These are phyloP conservation scores for Musa itinerans DNA, from an alignment of 176 grass and related monocot species.

Conservation along the genomic window DNA sequence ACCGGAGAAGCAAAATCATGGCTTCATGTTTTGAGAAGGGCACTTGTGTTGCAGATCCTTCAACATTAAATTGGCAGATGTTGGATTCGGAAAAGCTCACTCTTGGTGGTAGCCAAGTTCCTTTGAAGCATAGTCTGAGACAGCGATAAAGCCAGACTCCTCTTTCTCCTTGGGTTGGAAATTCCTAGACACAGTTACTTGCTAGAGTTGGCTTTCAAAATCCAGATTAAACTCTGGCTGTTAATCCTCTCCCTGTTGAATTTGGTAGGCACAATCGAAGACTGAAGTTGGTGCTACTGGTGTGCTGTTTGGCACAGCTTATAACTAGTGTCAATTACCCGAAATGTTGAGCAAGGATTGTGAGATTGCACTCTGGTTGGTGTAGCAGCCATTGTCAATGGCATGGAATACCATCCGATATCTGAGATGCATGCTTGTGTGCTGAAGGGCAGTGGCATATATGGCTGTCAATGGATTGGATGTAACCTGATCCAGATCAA, in stretches of 20 bases:
- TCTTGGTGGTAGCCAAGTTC: slow-evolving; percentile 33
- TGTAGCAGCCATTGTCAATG: too few relatives aligned
- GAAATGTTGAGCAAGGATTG: too few relatives aligned
- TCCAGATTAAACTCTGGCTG: background rate
- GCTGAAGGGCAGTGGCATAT: too few relatives aligned
- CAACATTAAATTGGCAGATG: slow-evolving; percentile 47
- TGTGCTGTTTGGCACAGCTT: too few relatives aligned
- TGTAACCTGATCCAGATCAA: too few relatives aligned
- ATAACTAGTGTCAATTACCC: too few relatives aligned
- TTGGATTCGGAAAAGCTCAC: slow-evolving; percentile 63
- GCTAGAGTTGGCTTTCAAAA: background rate
- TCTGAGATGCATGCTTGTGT: too few relatives aligned
- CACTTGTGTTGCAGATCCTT: slow-evolving; percentile 6
- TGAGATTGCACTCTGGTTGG: too few relatives aligned
- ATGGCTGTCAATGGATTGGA: too few relatives aligned
- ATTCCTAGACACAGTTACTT: background rate
- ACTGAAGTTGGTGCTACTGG: background rate
- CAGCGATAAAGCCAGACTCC: slow-evolving; percentile 2
- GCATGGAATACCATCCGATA: too few relatives aligned
- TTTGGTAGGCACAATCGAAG: background rate
- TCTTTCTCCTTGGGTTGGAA: background rate
- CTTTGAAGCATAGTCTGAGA: slow-evolving; percentile 29
- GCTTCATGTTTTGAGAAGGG: slow-evolving; percentile 39
- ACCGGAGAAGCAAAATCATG: slow-evolving; percentile 68
- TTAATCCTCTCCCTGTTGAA: background rate